Evolutionary conservation across 352 stramenopile species (phyloP), one percentile per base, ranked within the genome.

Genomic region (Discostella stelligera): DNA sequence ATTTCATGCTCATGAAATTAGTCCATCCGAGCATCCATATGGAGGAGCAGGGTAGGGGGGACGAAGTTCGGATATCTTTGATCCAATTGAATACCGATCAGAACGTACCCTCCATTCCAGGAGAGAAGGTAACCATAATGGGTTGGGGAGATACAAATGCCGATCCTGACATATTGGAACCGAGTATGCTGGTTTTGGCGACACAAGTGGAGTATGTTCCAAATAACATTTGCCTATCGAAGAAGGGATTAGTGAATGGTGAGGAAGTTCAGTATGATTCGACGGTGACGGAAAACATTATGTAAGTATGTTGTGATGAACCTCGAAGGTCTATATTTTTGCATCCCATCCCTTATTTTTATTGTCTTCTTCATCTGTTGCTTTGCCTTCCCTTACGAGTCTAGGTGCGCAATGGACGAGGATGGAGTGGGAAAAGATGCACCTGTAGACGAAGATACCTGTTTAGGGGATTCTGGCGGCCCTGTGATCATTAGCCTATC

Each of bases 1-100:
- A 86, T 54, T 82, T 72, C 21, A 54, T 83, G 44, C 27, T 86
- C 9, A 27, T 86, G 3, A 77, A 78, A 56, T 46, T 86, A 18
- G 53, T n/a, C 18, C 48, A 61, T 23, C 50, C 52, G 39, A 70
- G 13, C 6, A 13, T 20, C 2, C 32, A 37, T 4, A 20, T 41
- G 16, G 21, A 20, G 1, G 5, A 32, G 27, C 27, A 32, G 27
- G 27, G 27, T 2, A 32, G 5, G 27, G 27, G 5, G 27, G 27
- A 32, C 27, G 27, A 32, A 2, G 5, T 32, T 32, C 27, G 27
- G 5, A 32, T 32, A 32, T 32, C 27, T 32, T n/a, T 68, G 9
- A 39, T 61, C 0, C 53, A 11, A 14, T 58, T 78, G 32, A 78
- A 78, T 65, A 23, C 37, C 16, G 55, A 72, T 59, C 30, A 32